Percentiles rank a stretch among this genome's conserved stretches.
These are phyloP conservation scores for Pythium periplocum DNA, from an alignment of 352 stramenopile genomes.

Conservation along the genomic window DNA sequence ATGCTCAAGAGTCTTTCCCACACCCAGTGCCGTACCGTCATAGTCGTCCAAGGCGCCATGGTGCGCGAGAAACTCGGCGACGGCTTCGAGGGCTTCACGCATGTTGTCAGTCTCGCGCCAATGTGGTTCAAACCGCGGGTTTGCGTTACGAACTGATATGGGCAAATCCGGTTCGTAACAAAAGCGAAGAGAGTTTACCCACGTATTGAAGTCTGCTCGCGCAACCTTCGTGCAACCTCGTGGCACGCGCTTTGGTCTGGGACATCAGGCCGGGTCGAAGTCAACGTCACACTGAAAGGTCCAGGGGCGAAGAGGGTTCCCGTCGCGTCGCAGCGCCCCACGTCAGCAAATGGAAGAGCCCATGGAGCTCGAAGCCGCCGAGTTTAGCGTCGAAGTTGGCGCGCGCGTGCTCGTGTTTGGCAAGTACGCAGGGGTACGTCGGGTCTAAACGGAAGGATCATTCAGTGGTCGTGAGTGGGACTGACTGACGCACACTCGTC, in stretches of 20 bases:
- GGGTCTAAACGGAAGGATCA: too few relatives aligned
- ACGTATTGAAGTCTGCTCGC: slow-evolving; percentile 9
- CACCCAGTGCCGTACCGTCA: slow-evolving; percentile 12
- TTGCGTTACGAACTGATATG: slow-evolving; percentile 4
- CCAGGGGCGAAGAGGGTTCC: too few relatives aligned
- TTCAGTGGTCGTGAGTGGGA: too few relatives aligned
- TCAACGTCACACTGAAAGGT: too few relatives aligned
- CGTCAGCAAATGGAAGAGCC: slow-evolving; percentile 13
- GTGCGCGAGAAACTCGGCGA: slow-evolving; percentile 27
- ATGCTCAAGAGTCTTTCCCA: too few relatives aligned
- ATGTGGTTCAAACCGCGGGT: background rate
- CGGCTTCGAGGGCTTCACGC: slow-evolving; percentile 16
- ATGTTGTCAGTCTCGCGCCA: slow-evolving; percentile 8
- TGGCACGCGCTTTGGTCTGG: slow-evolving; percentile 7
- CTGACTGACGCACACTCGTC: background rate
- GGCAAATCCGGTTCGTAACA: slow-evolving; percentile 1
- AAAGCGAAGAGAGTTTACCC: too few relatives aligned
- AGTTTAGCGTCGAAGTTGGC: slow-evolving; percentile 28
- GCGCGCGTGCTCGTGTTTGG: slow-evolving; percentile 68
- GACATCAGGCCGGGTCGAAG: too few relatives aligned
- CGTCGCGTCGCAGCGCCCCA: too few relatives aligned
- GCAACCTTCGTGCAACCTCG: slow-evolving; percentile 24
- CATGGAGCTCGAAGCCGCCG: slow-evolving; percentile 26
- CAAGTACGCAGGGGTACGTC: slow-evolving; percentile 73
- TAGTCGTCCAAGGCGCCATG: slow-evolving; percentile 24